Evolutionary conservation across 768 basidiomycete species (phyloP), one percentile per base, ranked within the genome.

Genomic region (Tephrocybe sp.): DNA sequence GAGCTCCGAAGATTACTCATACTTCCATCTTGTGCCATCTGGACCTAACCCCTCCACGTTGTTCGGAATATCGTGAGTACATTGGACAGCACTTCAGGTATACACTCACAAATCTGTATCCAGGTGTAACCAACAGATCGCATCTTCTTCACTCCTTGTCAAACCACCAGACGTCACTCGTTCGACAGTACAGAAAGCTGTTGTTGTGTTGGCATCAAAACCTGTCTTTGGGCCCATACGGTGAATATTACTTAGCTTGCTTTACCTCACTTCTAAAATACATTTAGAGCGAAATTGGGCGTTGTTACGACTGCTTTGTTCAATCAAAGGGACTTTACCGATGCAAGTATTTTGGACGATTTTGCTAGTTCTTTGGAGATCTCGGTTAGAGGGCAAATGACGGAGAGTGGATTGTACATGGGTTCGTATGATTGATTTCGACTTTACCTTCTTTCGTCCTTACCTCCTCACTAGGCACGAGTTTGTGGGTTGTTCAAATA

Each of bases 101-200:
- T 8, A 45, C 31, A 5, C 15, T 37, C 47, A 39, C 9, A 42
- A 23, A n/a, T 9, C 19, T 21, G 29, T 19, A 18, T 7, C 11
- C 38, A 94, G 91, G 59, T 95, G 94, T 64, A 97, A 98, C 59
- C 91, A 94, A 42, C 97, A 99, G 72, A 92, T 99, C 27, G 73
- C 90, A 9, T 75, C 94, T 1, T 77, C 86, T 0, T 76, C 84
- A 19, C 76, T 99, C 23, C 72, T 92, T 3, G 85, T 88, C 40
- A 88, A 86, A 61, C 78, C 82, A 31, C 73, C 80, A 2, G 94
- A 97, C 55, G 91, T 98, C 15, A 98, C 97, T 4, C 84, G 97
- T 13, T 92, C 89, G 4, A 98, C 87, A 8, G 97, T 99, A 0
- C 97, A 99, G 67, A 99, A 98, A 64, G 94, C 97, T 0, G 91